Conservation (phyloP, 768 basidiomycete genomes). For the Phlegmacium glaucopus region DNA sequence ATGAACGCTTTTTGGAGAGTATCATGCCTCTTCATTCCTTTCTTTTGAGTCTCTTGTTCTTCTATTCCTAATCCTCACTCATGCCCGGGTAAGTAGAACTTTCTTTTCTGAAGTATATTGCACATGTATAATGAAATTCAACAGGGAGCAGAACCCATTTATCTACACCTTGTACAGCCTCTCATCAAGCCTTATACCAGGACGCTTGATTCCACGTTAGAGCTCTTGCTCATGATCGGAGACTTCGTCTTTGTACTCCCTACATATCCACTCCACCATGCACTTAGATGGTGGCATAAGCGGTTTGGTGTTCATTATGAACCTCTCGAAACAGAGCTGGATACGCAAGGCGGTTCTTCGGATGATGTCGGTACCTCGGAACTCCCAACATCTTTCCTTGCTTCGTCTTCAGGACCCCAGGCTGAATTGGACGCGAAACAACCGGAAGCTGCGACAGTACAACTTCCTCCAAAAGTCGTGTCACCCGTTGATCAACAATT, state of each 20-base stretch:
- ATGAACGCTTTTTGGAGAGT: constrained; percentile 65
- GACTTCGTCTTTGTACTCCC: constrained; percentile 53
- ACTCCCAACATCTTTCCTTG: constrained; percentile 17
- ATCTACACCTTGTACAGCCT: constrained; percentile 77
- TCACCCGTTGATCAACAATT: too few species aligned
- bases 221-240: constrained; percentile 57
- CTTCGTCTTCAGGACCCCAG: constrained; percentile 8
- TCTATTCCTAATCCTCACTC: constrained; percentile 72
- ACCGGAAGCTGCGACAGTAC: background rate
- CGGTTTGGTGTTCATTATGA: constrained; percentile 17
- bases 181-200: constrained; percentile 69
- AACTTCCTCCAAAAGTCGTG: too few species aligned
- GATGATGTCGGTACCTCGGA: constrained; percentile 18
- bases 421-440: background rate
- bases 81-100: constrained; percentile 57
- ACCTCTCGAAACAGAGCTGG: constrained; percentile 18
- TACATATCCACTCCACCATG: constrained; percentile 35
- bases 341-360: constrained; percentile 18
- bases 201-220: constrained; percentile 62
- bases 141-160: constrained; percentile 85
- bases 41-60: constrained; percentile 76
- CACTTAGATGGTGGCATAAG: constrained; percentile 33
- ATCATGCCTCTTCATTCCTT: constrained; percentile 74
- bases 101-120: background rate
- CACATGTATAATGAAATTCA: background rate